A percentile compares a stretch with the other conserved stretches of the same genome.
phyloP scores from a whole-genome alignment of 2,329 filamentous ascomycete genomes.

The Aulographum hederae region DNA sequence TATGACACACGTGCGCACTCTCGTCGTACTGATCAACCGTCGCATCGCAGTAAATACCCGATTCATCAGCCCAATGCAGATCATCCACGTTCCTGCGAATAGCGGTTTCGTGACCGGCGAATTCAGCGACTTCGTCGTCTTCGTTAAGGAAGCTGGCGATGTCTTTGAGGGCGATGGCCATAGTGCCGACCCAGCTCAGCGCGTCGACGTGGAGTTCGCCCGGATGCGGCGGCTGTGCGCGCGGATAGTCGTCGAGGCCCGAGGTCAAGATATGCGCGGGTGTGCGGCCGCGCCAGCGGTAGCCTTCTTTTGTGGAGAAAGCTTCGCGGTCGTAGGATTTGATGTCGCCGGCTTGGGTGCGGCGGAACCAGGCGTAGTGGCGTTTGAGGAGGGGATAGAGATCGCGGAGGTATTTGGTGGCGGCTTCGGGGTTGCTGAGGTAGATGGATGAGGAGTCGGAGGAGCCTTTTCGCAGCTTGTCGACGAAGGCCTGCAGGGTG shows the following conservation, averaged over 20 bases:
- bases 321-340: slow-evolving; percentile 81
- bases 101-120: slow-evolving; percentile 52
- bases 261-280: slow-evolving; percentile 78
- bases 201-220: slow-evolving; percentile 91
- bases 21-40: slow-evolving; percentile 94
- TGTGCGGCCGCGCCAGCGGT: slow-evolving; percentile 86
- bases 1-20: slow-evolving; percentile 76
- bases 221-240: slow-evolving; percentile 81
- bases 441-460: slow-evolving; percentile 21
- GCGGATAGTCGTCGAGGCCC: slow-evolving; percentile 90
- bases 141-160: slow-evolving; percentile 62
- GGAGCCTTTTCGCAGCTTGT: slow-evolving; percentile 43
- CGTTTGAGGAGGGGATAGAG: slow-evolving; percentile 76
- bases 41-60: slow-evolving; percentile 79
- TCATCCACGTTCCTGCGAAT: slow-evolving; percentile 79
- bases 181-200: slow-evolving; percentile 94
- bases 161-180: slow-evolving; percentile 69
- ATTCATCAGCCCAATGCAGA: slow-evolving; percentile 73
- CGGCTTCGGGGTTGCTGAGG: slow-evolving; percentile 45
- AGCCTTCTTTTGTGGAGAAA: slow-evolving; percentile 77
- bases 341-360: slow-evolving; percentile 73
- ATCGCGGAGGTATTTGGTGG: slow-evolving; percentile 49
- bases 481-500: slow-evolving; percentile 62
- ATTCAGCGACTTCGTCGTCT: slow-evolving; percentile 52
- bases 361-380: slow-evolving; percentile 86